phyloP scores from a whole-genome alignment of 495 filamentous ascomycete species.

The Elasticomyces elasticus region DNA sequence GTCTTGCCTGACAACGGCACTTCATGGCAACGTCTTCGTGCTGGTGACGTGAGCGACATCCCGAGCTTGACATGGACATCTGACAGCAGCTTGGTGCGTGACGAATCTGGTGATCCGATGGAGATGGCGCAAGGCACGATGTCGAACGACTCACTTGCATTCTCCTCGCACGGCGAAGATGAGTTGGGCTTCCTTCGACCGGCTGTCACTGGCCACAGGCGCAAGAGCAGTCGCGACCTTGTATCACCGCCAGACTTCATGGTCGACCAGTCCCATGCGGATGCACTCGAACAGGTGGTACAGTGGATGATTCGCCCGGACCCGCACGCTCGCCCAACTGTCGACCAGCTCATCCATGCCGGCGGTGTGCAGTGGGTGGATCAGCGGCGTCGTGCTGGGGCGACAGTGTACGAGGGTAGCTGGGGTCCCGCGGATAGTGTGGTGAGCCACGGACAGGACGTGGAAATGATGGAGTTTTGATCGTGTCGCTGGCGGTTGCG shows the following conservation, averaged over 20 bases:
- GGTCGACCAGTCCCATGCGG: conserved; percentile 54
- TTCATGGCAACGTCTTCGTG: conserved; percentile 77
- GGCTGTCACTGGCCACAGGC: conserved; percentile 16
- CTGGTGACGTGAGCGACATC: conserved; percentile 76
- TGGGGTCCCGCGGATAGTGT: conserved; percentile 79
- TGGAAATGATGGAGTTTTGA: conserved; percentile 56
- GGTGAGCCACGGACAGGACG: conserved; percentile 47
- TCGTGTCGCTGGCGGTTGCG: background rate
- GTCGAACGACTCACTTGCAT: conserved; percentile 13
- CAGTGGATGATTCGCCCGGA: conserved; percentile 76
- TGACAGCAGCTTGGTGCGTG: conserved; percentile 57
- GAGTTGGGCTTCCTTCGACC: conserved; percentile 19
- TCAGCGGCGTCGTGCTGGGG: conserved; percentile 63
- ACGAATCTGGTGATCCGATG: conserved; percentile 62
- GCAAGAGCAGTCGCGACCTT: conserved; percentile 49
- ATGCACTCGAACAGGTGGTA: conserved; percentile 76
- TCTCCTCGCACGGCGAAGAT: conserved; percentile 12
- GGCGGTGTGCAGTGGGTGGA: conserved; percentile 69
- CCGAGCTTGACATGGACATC: conserved; percentile 73
- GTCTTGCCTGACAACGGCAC: conserved; percentile 83
- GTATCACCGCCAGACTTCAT: conserved; percentile 76
- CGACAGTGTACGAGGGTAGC: conserved; percentile 87
- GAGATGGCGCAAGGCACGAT: conserved; percentile 10
- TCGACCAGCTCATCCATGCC: conserved; percentile 57
- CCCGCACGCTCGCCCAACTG: conserved; percentile 61